Evolutionary conservation across 2,329 filamentous ascomycete genomes (phyloP), one percentile per base, ranked within the genome.

Genomic region (Daldinia sp.): DNA sequence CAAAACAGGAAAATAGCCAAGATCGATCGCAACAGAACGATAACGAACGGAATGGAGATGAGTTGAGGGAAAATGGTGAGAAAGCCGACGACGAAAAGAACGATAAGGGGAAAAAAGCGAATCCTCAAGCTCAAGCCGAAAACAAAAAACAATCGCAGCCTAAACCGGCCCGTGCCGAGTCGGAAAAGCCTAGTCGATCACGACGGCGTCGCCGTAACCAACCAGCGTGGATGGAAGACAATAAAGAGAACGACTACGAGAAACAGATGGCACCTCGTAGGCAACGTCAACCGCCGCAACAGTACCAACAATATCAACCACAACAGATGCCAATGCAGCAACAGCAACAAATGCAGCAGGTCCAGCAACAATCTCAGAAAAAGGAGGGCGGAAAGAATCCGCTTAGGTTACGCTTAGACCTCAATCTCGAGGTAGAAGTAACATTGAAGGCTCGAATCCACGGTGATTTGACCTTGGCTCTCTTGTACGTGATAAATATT

Each of bases 361-460:
- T 68, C 15, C 62, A 73, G 53, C 67, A 68, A n/a, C 64, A 70
- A 45, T 62, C 68, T 10, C 67, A 72, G 21, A 67, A 76, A 64
- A 76, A 73, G 30, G 75, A 74, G 39, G 73, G 77, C 72, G 81
- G 82, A 71, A 80, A 83, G 72, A 82, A 93, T 71, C 90, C 90
- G 35, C 79, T 94, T 74, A 89, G 89, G 74, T 77, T 95, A 70
- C 85, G 88, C 34, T 79, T 95, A 19, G 92, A 95, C 73, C 82
- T 93, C 58, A 95, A 95, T 77, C 81, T 95, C 59, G 92, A 95
- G 69, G 84, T 95, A 50, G 92, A 95, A 77, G 91, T 95, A 64
- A 90, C 93, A 71, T 83, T 95, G 64, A 95, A 95, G 82, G 92
- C 92, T 17, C 89, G 90, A 77, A 93, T 95, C 68, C 88, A 93